Evolutionary conservation across 768 basidiomycete species (phyloP).

Genomic region (Trametes elegans): DNA sequence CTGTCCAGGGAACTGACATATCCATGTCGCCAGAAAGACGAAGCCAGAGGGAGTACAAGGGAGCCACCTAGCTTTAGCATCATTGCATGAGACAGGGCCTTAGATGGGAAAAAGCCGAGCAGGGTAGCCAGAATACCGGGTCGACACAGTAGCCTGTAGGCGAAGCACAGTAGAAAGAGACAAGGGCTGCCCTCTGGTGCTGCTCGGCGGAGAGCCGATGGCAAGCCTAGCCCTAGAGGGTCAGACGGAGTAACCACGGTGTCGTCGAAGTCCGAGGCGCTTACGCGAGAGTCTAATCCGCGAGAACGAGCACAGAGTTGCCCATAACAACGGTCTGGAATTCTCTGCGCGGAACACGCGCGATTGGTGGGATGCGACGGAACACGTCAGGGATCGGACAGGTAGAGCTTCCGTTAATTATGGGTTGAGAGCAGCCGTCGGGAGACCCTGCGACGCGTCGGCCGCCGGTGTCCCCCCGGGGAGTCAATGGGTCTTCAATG

Average conservation of each 20-base stretch:
- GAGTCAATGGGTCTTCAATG: not conserved
- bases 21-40: not conserved
- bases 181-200: not conserved
- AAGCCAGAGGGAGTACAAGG: conserved; percentile 1
- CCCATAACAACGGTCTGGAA: conserved; percentile 7
- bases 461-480: not conserved
- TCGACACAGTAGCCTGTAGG: not conserved
- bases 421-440: conserved; percentile 1
- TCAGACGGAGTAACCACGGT: conserved; percentile 3
- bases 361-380: conserved; percentile 9
- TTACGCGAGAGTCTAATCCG: conserved; percentile 8
- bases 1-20: not conserved
- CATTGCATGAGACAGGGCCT: conserved; percentile 1
- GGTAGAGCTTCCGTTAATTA: conserved; percentile 15
- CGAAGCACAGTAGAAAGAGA: not conserved
- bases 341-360: conserved; percentile 2
- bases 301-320: conserved; percentile 17
- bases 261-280: not conserved
- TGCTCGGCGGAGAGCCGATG: not conserved
- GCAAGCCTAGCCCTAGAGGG: not conserved
- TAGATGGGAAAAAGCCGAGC: not conserved
- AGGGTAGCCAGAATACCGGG: not conserved
- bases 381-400: conserved; percentile 16
- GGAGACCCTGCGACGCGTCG: not conserved
- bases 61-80: conserved; percentile 3